Percentiles rank a stretch among this genome's conserved stretches.
phyloP scores from a whole-genome alignment of 495 filamentous ascomycete species.

The Thermothielavioides terrestris region DNA sequence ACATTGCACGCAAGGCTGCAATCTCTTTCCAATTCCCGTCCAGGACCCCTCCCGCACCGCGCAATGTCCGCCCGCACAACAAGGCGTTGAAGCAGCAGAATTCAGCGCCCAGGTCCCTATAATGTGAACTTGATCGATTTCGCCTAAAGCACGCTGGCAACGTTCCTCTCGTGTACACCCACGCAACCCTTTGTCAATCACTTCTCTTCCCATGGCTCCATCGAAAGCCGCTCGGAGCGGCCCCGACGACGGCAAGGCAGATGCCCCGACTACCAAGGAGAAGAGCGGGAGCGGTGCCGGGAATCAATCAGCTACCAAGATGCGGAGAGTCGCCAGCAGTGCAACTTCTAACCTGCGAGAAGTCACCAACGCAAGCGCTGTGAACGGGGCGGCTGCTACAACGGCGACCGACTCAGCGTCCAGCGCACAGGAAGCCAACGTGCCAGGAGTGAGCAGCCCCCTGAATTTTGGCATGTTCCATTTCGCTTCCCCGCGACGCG shows the following conservation, averaged over 20 bases:
- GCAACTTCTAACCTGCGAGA: slow-evolving; percentile 37
- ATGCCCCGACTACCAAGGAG: slow-evolving; percentile 35
- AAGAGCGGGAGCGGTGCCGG: slow-evolving; percentile 30
- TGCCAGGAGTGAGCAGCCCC: slow-evolving; percentile 23
- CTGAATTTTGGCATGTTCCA: not conserved
- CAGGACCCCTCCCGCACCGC: slow-evolving; percentile 13
- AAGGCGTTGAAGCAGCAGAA: slow-evolving; percentile 1
- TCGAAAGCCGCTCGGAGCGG: slow-evolving; percentile 25
- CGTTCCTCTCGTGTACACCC: not conserved
- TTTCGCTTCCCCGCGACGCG: not conserved
- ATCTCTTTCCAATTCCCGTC: slow-evolving; percentile 15
- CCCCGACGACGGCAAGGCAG: slow-evolving; percentile 42
- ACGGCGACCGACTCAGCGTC: slow-evolving; percentile 12
- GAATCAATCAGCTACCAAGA: slow-evolving; percentile 35
- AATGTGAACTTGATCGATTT: slow-evolving; percentile 10
- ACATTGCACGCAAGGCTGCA: slow-evolving; percentile 15
- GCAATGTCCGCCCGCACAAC: slow-evolving; percentile 15
- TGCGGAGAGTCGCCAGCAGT: slow-evolving; percentile 39
- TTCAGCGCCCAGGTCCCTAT: slow-evolving; percentile 2
- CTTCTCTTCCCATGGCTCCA: slow-evolving; percentile 26
- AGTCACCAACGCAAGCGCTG: slow-evolving; percentile 23
- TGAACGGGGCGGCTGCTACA: slow-evolving; percentile 22
- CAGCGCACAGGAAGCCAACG: slow-evolving; percentile 15
- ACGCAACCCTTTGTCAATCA: not conserved
- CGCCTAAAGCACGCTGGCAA: not conserved